Conservation (phyloP, 2,329 filamentous ascomycete genomes). For the Pseudocercospora pini-densiflorae region DNA sequence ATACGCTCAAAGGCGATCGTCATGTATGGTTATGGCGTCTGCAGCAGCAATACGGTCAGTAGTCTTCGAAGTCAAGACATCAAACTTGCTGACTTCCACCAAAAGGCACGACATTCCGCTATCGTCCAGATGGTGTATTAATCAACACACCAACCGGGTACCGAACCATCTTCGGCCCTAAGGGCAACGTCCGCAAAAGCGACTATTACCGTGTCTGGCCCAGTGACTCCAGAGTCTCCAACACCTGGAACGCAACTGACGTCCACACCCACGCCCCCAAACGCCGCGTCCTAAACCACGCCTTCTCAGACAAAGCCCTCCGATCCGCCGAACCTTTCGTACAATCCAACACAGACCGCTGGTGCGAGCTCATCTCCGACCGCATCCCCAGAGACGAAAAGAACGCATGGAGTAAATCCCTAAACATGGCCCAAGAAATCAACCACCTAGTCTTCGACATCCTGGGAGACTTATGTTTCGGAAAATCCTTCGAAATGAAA, state of each 20-base stretch:
- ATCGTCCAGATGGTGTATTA: constrained; percentile 27
- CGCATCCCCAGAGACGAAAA: not conserved
- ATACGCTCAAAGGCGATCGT: constrained; percentile 25
- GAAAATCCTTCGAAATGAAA: constrained; percentile 49
- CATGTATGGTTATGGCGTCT: constrained; percentile 25
- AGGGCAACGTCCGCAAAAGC: constrained; percentile 29
- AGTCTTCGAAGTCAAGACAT: not conserved
- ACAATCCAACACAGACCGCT: constrained; percentile 25
- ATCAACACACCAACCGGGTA: constrained; percentile 28
- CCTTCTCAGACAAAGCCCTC: constrained; percentile 28
- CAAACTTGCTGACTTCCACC: not conserved
- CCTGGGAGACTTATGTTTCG: constrained; percentile 50
- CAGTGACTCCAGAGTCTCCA: constrained; percentile 17
- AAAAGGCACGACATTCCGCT: constrained; percentile 26
- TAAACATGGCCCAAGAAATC: constrained; percentile 51
- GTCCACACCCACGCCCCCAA: constrained; percentile 23
- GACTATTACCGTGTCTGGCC: constrained; percentile 29
- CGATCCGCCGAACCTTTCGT: constrained; percentile 25
- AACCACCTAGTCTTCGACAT: constrained; percentile 49
- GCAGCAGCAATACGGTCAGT: constrained; percentile 27
- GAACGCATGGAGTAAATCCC: constrained; percentile 9
- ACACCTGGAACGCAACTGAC: constrained; percentile 29
- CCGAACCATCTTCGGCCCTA: constrained; percentile 27
- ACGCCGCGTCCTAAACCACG: constrained; percentile 25
- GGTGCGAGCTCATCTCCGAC: constrained; percentile 17